Percentiles rank a stretch among this genome's conserved stretches.
These are phyloP conservation scores for Paracamarosporium sp. DNA, from an alignment of 2,329 filamentous ascomycete species.

Conservation along the genomic window DNA sequence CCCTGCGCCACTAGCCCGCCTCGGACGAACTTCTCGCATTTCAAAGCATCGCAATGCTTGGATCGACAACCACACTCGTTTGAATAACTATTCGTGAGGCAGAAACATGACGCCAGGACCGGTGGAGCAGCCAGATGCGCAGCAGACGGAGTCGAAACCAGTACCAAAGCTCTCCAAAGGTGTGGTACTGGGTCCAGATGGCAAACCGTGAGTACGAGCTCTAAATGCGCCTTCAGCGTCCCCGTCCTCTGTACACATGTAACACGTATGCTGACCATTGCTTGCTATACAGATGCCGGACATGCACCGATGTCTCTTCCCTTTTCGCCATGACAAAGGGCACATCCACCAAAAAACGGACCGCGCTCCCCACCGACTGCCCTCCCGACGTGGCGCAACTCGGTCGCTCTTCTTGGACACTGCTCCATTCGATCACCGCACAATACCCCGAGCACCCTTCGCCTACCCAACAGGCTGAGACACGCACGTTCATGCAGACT, in stretches of 20 bases:
- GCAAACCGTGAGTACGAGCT: constrained; percentile 73
- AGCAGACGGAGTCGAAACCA: constrained; percentile 30
- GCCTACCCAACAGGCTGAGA: constrained; percentile 73
- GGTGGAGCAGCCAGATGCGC: constrained; percentile 29
- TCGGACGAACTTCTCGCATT: constrained; percentile 12
- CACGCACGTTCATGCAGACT: constrained; percentile 76
- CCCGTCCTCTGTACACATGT: neutral
- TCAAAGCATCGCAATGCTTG: constrained; percentile 12
- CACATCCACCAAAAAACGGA: constrained; percentile 42
- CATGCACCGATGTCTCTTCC: constrained; percentile 68
- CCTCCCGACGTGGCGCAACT: constrained; percentile 89
- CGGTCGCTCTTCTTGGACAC: constrained; percentile 88
- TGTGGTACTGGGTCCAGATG: constrained; percentile 78
- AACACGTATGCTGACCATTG: constrained; percentile 2
- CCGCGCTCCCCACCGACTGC: constrained; percentile 68
- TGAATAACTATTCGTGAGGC: neutral
- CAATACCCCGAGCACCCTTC: constrained; percentile 79
- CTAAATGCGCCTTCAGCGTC: constrained; percentile 23
- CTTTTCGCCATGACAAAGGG: constrained; percentile 66
- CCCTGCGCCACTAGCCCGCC: constrained; percentile 3
- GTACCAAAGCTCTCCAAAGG: constrained; percentile 71
- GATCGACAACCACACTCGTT: constrained; percentile 8
- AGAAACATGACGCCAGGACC: constrained; percentile 30
- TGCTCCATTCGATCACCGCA: constrained; percentile 90
- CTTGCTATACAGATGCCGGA: constrained; percentile 64